These are phyloP conservation scores for Starmerella sp. DNA, from an alignment of 805 yeast genomes.

Conservation along the genomic window DNA sequence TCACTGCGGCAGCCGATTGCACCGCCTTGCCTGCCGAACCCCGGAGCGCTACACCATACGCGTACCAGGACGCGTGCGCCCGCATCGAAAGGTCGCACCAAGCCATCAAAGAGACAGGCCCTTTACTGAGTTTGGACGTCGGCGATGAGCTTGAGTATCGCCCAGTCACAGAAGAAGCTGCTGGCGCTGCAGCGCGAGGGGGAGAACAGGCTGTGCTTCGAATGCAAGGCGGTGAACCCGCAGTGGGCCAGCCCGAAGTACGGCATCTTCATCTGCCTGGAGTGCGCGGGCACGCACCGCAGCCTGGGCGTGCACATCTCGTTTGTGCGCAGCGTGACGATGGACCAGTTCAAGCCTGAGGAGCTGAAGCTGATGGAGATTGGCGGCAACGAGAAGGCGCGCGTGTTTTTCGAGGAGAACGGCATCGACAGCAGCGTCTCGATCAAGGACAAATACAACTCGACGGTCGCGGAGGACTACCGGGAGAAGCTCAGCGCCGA, in stretches of 20 bases:
- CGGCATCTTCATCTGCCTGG: slow-evolving; percentile 93
- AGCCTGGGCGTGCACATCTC: slow-evolving; percentile 95
- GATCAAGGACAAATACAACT: slow-evolving; percentile 68
- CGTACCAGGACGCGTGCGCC: background rate
- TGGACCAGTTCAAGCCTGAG: slow-evolving; percentile 96
- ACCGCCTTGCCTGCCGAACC: too few relatives aligned
- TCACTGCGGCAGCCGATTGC: too few relatives aligned
- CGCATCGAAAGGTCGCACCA: background rate
- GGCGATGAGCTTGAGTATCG: slow-evolving; percentile 11
- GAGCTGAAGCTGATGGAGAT: slow-evolving; percentile 83
- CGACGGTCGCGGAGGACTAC: slow-evolving; percentile 89
- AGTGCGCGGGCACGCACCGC: slow-evolving; percentile 90
- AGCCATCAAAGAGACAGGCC: background rate
- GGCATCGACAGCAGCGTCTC: slow-evolving; percentile 58
- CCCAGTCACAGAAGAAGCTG: slow-evolving; percentile 45
- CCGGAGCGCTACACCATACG: background rate
- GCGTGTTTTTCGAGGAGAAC: slow-evolving; percentile 52
- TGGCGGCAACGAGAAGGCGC: slow-evolving; percentile 81
- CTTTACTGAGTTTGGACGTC: background rate
- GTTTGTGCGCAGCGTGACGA: slow-evolving; percentile 90
- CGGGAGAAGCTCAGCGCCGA: slow-evolving; percentile 66
- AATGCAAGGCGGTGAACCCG: slow-evolving; percentile 90
- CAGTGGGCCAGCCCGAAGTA: slow-evolving; percentile 99
- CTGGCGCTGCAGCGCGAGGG: slow-evolving; percentile 67
- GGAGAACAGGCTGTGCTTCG: slow-evolving; percentile 79